Evolutionary conservation across 2,329 filamentous ascomycete genomes (phyloP).

Genomic region (Penicillium concentricum): DNA sequence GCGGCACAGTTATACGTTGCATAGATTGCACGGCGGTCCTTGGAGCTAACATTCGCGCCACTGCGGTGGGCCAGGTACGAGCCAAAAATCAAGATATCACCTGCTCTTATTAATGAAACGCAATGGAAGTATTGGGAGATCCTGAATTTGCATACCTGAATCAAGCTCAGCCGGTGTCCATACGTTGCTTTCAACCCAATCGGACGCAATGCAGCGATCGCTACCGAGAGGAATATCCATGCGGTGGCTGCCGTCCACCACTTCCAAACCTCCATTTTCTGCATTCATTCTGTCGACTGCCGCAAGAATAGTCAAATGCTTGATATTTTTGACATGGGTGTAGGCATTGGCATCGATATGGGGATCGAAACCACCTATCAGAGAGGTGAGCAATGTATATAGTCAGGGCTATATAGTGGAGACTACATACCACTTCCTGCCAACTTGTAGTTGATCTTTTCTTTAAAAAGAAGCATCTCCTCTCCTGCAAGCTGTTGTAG

Average conservation of each 20-base stretch:
- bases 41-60: constrained; percentile 35
- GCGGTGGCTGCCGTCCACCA: constrained; percentile 41
- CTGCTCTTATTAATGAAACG: constrained; percentile 13
- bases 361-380: constrained; percentile 38
- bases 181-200: constrained; percentile 35
- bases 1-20: constrained; percentile 43
- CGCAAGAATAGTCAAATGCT: constrained; percentile 42
- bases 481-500: constrained; percentile 37
- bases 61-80: constrained; percentile 43
- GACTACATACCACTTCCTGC: constrained; percentile 36
- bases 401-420: neutral
- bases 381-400: neutral
- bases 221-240: constrained; percentile 36
- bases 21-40: constrained; percentile 42
- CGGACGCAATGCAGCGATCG: constrained; percentile 37
- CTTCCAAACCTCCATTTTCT: constrained; percentile 42
- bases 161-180: constrained; percentile 38
- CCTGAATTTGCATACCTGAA: constrained; percentile 27
- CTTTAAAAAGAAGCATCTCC: constrained; percentile 45
- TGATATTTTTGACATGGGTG: constrained; percentile 43
- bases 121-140: neutral
- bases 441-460: constrained; percentile 47
- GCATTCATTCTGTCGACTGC: constrained; percentile 40
- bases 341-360: constrained; percentile 46
- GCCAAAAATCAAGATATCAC: constrained; percentile 41